Evolutionary conservation across 2,329 filamentous ascomycete genomes (phyloP).

Genomic region (Cordyceps cateniannulata): DNA sequence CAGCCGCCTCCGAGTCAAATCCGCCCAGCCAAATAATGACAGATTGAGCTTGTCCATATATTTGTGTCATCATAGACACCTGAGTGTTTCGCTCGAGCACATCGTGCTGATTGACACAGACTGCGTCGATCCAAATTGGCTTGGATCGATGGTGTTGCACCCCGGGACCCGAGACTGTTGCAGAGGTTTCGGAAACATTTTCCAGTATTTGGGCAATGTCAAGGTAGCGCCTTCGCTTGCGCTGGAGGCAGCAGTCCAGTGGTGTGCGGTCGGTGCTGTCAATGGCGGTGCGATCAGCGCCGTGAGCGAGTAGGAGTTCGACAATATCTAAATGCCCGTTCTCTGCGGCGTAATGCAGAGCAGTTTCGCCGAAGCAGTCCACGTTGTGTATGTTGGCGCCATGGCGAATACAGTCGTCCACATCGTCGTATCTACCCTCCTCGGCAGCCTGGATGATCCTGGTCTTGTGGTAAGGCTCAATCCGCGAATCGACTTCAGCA

Average conservation of each 20-base stretch:
- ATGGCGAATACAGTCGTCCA: slow-evolving; percentile 7
- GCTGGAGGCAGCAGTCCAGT: slow-evolving; percentile 9
- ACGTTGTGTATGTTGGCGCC: slow-evolving; percentile 11
- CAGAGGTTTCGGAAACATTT: background rate
- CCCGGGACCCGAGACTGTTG: background rate
- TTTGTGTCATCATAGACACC: slow-evolving; percentile 16
- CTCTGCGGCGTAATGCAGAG: slow-evolving; percentile 12
- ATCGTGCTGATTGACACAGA: slow-evolving; percentile 17
- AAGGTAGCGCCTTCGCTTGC: slow-evolving; percentile 5
- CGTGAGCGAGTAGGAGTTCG: slow-evolving; percentile 1
- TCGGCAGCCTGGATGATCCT: slow-evolving; percentile 12
- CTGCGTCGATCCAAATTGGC: slow-evolving; percentile 16
- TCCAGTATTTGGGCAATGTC: slow-evolving; percentile 4
- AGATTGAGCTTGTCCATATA: slow-evolving; percentile 11
- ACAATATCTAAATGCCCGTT: slow-evolving; percentile 8
- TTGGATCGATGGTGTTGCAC: slow-evolving; percentile 3
- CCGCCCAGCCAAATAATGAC: slow-evolving; percentile 15
- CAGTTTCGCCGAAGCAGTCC: slow-evolving; percentile 11
- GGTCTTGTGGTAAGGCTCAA: slow-evolving; percentile 11
- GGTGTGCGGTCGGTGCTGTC: slow-evolving; percentile 10
- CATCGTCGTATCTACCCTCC: slow-evolving; percentile 7
- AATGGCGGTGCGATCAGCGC: background rate
- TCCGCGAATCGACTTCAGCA: slow-evolving; percentile 4
- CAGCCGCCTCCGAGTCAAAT: background rate
- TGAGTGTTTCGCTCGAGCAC: slow-evolving; percentile 13